phyloP scores from a whole-genome alignment of 2,329 filamentous ascomycete genomes.

The Hypocreales sp. region DNA sequence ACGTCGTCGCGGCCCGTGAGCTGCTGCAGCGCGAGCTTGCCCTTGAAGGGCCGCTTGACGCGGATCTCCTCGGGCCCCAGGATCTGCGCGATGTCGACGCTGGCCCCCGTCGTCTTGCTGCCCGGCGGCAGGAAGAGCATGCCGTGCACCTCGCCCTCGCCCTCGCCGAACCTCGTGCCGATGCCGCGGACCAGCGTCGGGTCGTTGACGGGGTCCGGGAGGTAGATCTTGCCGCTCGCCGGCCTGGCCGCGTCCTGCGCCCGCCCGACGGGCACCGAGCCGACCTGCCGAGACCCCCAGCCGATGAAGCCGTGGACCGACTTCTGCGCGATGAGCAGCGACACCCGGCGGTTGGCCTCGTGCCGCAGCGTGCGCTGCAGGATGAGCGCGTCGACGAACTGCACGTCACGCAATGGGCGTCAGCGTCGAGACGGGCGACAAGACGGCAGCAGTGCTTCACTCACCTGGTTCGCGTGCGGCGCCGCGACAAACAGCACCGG shows the following conservation, averaged over 20 bases:
- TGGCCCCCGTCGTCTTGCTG: slow-evolving; percentile 62
- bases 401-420: too few relatives aligned
- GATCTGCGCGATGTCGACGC: slow-evolving; percentile 71
- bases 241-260: slow-evolving; percentile 80
- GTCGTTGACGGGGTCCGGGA: slow-evolving; percentile 75
- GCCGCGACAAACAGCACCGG: slow-evolving; percentile 92
- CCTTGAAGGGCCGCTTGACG: slow-evolving; percentile 77
- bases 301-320: slow-evolving; percentile 92
- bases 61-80: slow-evolving; percentile 65
- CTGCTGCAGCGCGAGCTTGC: slow-evolving; percentile 58
- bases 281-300: slow-evolving; percentile 67
- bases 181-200: slow-evolving; percentile 66
- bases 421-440: too few relatives aligned
- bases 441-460: too few relatives aligned
- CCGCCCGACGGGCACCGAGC: slow-evolving; percentile 82
- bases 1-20: slow-evolving; percentile 68
- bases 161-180: slow-evolving; percentile 66
- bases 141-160: slow-evolving; percentile 59
- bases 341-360: slow-evolving; percentile 77
- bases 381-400: slow-evolving; percentile 93
- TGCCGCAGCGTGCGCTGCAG: slow-evolving; percentile 79
- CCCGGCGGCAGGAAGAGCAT: slow-evolving; percentile 76
- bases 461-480: slow-evolving; percentile 87
- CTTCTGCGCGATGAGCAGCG: slow-evolving; percentile 88
- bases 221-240: slow-evolving; percentile 65